Evolutionary conservation across 2,329 filamentous ascomycete genomes (phyloP).

Genomic region (Capronia epimyces): DNA sequence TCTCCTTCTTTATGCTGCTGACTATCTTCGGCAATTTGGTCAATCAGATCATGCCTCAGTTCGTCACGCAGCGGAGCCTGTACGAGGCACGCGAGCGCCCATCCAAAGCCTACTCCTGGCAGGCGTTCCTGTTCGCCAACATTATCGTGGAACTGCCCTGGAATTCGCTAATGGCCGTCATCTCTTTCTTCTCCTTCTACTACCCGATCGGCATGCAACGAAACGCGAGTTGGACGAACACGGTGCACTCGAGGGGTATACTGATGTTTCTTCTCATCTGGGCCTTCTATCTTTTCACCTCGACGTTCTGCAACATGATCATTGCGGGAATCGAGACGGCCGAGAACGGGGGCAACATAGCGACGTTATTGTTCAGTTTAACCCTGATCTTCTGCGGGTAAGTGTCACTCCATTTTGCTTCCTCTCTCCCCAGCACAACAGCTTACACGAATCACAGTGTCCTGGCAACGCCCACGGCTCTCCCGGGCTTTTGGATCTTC

Average conservation of each 20-base stretch:
- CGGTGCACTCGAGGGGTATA: too few relatives aligned
- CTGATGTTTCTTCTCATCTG: conserved; percentile 62
- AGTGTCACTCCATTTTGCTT: too few relatives aligned
- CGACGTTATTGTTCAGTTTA: conserved; percentile 67
- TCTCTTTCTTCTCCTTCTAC: conserved; percentile 63
- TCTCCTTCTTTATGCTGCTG: conserved; percentile 75
- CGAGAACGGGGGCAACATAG: conserved; percentile 68
- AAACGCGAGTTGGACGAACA: conserved; percentile 61
- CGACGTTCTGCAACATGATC: conserved; percentile 66
- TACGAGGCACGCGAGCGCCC: conserved; percentile 58
- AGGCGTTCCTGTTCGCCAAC: conserved; percentile 65
- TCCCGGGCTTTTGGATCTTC: conserved; percentile 71
- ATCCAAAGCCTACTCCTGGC: conserved; percentile 68
- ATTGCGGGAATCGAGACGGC: conserved; percentile 64
- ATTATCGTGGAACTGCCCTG: conserved; percentile 66
- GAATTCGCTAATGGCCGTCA: conserved; percentile 54
- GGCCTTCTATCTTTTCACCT: conserved; percentile 64
- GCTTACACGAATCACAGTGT: too few relatives aligned
- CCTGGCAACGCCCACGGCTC: too few relatives aligned
- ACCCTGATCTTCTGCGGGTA: conserved; percentile 67
- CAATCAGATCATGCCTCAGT: conserved; percentile 51
- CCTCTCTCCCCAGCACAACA: too few relatives aligned
- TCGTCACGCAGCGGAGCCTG: conserved; percentile 52
- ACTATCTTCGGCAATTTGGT: conserved; percentile 64
- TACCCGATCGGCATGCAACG: conserved; percentile 52